Evolutionary conservation across 805 yeast species (phyloP).

Genomic region (Yamadazyma sp.): DNA sequence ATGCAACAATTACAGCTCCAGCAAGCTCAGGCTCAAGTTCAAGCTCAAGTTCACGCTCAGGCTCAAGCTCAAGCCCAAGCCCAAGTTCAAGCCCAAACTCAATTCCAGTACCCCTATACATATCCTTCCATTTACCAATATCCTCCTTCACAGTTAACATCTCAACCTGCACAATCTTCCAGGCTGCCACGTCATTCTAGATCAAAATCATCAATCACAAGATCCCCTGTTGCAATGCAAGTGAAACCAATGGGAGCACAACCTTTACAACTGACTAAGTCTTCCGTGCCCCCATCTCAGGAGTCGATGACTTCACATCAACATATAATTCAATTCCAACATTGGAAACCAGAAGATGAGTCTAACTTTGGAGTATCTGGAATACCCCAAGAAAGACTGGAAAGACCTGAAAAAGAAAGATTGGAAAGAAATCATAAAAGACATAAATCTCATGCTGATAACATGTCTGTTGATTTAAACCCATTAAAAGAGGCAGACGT

Average conservation of each 20-base stretch:
- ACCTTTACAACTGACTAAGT: conserved; percentile 30
- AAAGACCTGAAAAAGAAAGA: conserved; percentile 3
- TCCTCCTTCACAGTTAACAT: conserved; percentile 1
- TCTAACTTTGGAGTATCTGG: conserved; percentile 6
- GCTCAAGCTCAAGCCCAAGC: no score
- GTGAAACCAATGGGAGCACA: conserved; percentile 42
- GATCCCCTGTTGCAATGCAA: conserved; percentile 29
- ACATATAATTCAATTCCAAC: conserved; percentile 54
- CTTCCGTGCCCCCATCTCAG: conserved; percentile 32
- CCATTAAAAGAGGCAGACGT: conserved; percentile 6
- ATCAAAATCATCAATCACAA: conserved; percentile 9
- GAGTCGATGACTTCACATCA: conserved; percentile 47
- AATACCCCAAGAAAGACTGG: conserved; percentile 9
- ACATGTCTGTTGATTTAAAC: conserved; percentile 26
- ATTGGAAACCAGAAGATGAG: conserved; percentile 48
- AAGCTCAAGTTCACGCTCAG: no score
- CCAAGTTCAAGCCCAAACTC: conserved; percentile 6
- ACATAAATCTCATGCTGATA: conserved; percentile 30
- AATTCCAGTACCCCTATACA: conserved; percentile 2
- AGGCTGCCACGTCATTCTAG: conserved; percentile 18
- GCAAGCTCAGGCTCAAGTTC: no score
- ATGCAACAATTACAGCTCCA: conserved; percentile 3
- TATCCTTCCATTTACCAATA: conserved; percentile 3
- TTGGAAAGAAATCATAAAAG: conserved; percentile 31
- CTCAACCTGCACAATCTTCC: not conserved